Evolutionary conservation across 2,329 filamentous ascomycete genomes (phyloP), one percentile per base, ranked within the genome.

Genomic region (Colletotrichum orchidophilum): DNA sequence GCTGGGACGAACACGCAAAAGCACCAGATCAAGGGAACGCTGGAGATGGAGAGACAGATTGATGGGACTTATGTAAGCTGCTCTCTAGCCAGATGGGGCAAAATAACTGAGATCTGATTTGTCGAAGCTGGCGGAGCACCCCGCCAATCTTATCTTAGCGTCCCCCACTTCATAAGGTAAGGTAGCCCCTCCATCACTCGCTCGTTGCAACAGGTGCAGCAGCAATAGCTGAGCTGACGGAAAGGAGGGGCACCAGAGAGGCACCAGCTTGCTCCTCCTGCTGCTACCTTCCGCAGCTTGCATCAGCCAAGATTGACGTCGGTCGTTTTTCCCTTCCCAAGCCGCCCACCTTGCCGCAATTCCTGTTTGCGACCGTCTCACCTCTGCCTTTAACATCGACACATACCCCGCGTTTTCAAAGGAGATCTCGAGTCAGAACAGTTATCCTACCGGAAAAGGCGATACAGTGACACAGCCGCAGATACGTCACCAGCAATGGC

Each of bases 261-360:
- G n/a, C n/a, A n/a, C 11, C 39, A 46, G 39, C 39, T 46, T 46
- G 39, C n/a, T 21, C 39, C 39, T 46, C 7, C 53, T 18, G 24
- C 24, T 66, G 67, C 64, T 58, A 71, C 64, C 57, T 68, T 50
- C 15, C 64, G 68, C 68, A 64, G 68, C 58, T 29, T 54, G 52
- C 68, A 71, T 71, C 68, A 68, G 69, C 69, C 69, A 71, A 71
- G 69, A 29, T 68, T 59, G 58, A 69, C 69, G 69, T 53, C 53
- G 63, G 49, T 29, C 39, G 62, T 31, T 66, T 66, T 50, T 31
- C 33, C 66, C 61, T 46, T 11, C 31, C 21, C 55, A 35, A 39
- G 58, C 52, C 54, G 26, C 27, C 42, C 27, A n/a, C 11, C 39
- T 46, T 46, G 18, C 39, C 39, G 18, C 15, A 13, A 26, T 27